Evolutionary conservation across 306 rosid species (phyloP), one percentile per base, ranked within the genome.

Genomic region (Citrullus amarus): DNA sequence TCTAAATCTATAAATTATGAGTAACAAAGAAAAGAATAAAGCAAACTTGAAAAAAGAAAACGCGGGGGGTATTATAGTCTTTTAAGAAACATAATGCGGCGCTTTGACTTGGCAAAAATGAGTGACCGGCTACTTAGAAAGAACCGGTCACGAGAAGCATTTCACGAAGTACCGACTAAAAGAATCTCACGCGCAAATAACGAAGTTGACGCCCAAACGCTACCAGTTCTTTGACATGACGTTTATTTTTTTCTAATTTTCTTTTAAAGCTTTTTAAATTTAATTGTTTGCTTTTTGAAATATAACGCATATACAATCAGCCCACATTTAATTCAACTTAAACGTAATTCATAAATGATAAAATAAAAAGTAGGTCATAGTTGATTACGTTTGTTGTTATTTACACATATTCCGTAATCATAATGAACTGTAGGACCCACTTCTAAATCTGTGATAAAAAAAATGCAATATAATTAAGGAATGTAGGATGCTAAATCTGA

Each of bases 191-290:
- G 66, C 79, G 30, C 79, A 16, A 54, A 13, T 34, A 11, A n/a
- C n/a, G 46, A 38, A 54, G 44, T 75, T 75, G 65, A 75, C 78
- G 32, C 44, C 48, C 78, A 75, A 53, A 75, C 65, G 79, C 79
- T 36, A 17, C 46, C 16, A 9, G 28, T 18, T 17, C 30, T 74
- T 36, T 43, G 61, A n/a, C 16, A 18, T 50, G 6, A 51, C 28
- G 0, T 18, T 67, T 9, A 2, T 67, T 4, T 36, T 28, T 11
- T 12, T 61, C 30, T 14, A 9, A 4, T 41, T 41, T 41, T 3
- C 1, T 9, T 58, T 58, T 58, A 20, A 22, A 43, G 28, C 28
- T 6, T 39, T 57, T 57, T 59, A 25, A 7, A 44, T 44, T 44
- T 44, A 7, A 44, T 44, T 7, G 12, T 44, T 44, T 44, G 48